Percentiles rank a stretch among this genome's conserved stretches.
Evolutionary conservation across 2,329 filamentous ascomycete genomes (phyloP).

Genomic region (Talaromyces pinophilus): DNA sequence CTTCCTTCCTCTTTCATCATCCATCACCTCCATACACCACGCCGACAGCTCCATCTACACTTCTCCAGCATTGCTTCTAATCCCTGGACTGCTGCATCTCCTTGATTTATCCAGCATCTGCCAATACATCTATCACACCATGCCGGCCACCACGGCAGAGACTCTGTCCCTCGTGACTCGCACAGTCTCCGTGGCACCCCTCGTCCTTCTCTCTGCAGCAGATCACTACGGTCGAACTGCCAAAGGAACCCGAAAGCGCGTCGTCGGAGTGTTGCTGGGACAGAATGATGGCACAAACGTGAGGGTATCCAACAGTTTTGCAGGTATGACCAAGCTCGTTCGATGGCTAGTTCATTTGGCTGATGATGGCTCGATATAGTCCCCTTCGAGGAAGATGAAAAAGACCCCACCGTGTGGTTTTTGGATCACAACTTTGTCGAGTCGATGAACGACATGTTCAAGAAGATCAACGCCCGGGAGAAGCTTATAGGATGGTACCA

Average conservation of each 20-base stretch:
- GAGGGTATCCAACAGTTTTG: conserved; percentile 97
- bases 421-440: conserved; percentile 99
- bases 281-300: conserved; percentile 97
- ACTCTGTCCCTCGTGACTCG: conserved; percentile 91
- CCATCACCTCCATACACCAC: not conserved
- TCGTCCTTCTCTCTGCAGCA: conserved; percentile 95
- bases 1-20: conserved; percentile 7
- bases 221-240: conserved; percentile 96
- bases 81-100: not conserved
- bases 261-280: conserved; percentile 90
- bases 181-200: conserved; percentile 93
- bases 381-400: conserved; percentile 98
- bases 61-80: not conserved
- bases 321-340: conserved; percentile 58
- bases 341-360: not conserved
- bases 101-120: not conserved
- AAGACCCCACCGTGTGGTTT: conserved; percentile 98
- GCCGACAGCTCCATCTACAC: not conserved
- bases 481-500: conserved; percentile 99
- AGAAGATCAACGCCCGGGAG: conserved; percentile 98
- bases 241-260: conserved; percentile 83
- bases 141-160: conserved; percentile 97
- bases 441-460: conserved; percentile 99
- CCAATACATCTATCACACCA: conserved; percentile 51
- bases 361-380: conserved; percentile 57